These are phyloP conservation scores for Suillus cothurnatus DNA, from an alignment of 768 basidiomycete species.

Conservation along the genomic window DNA sequence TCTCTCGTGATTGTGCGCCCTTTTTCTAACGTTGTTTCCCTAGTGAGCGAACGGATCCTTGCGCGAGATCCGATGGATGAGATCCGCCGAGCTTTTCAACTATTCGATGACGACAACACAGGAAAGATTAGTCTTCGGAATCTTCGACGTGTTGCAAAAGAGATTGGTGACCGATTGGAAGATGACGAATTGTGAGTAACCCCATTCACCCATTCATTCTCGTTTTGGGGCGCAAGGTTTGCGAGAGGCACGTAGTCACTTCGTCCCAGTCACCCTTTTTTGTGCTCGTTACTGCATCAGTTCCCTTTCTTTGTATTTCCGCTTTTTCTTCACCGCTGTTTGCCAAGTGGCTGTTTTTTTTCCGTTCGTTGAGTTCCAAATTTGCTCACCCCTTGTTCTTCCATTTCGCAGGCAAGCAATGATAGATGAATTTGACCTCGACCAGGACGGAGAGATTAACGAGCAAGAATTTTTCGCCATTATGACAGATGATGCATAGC, in stretches of 20 bases:
- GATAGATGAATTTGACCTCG: slow-evolving; percentile 99
- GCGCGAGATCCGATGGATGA: slow-evolving; percentile 96
- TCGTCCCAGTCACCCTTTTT: slow-evolving; percentile 31
- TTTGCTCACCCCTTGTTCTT: slow-evolving; percentile 35
- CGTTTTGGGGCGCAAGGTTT: slow-evolving; percentile 20
- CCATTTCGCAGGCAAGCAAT: slow-evolving; percentile 83
- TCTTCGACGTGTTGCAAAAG: slow-evolving; percentile 91
- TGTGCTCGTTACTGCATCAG: slow-evolving; percentile 24
- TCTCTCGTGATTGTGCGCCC: slow-evolving; percentile 1
- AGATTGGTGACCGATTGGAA: slow-evolving; percentile 92
- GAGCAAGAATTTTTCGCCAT: slow-evolving; percentile 96
- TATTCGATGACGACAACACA: slow-evolving; percentile 96
- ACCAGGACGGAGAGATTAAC: slow-evolving; percentile 97
- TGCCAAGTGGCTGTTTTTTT: slow-evolving; percentile 18
- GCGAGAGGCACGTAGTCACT: slow-evolving; percentile 24
- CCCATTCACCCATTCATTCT: slow-evolving; percentile 15
- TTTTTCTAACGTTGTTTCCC: slow-evolving; percentile 22
- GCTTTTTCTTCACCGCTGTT: slow-evolving; percentile 29
- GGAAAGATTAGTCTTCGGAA: slow-evolving; percentile 94
- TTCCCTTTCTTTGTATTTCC: slow-evolving; percentile 19
- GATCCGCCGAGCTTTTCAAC: slow-evolving; percentile 91
- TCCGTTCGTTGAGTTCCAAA: slow-evolving; percentile 20
- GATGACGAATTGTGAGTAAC: slow-evolving; percentile 92
- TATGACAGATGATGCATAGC: slow-evolving; percentile 88
- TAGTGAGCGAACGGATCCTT: slow-evolving; percentile 94